A percentile compares a stretch with the other conserved stretches of the same genome.
Conservation (phyloP, 345 rosid genomes). For the Melastoma malabathricum region DNA sequence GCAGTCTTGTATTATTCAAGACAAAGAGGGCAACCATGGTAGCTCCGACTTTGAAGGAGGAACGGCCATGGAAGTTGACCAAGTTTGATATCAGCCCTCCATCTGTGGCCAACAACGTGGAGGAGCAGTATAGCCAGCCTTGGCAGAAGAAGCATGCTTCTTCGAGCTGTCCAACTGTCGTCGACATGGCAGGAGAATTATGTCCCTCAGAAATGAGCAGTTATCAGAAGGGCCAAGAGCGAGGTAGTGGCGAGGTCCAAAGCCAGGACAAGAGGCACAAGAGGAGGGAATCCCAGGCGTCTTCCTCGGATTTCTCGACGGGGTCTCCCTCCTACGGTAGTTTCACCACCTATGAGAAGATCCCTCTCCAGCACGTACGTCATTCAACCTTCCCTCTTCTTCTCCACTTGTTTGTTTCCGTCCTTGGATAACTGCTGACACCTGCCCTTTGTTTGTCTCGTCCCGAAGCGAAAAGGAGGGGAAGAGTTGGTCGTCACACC, state of each 20-base stretch:
- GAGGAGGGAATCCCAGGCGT: constrained; percentile 57
- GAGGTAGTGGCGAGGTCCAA: constrained; percentile 21
- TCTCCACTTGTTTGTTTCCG: not conserved
- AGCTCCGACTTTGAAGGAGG: constrained; percentile 6
- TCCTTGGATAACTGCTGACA: too few relatives aligned
- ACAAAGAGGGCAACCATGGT: constrained; percentile 10
- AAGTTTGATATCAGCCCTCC: constrained; percentile 18
- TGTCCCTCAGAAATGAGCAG: constrained; percentile 56
- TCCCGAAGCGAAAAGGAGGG: constrained; percentile 36
- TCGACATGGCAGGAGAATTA: constrained; percentile 24
- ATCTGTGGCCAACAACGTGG: constrained; percentile 8
- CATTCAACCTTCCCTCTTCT: not conserved
- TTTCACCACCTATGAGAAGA: constrained; percentile 64
- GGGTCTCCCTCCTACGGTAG: constrained; percentile 60
- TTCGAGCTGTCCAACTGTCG: constrained; percentile 17
- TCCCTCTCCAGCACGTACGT: constrained; percentile 53
- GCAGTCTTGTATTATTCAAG: constrained; percentile 18
- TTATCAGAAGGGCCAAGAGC: constrained; percentile 16
- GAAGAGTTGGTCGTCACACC: constrained; percentile 52
- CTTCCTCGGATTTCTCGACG: constrained; percentile 47
- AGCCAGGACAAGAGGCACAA: constrained; percentile 29
- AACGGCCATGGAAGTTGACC: constrained; percentile 10
- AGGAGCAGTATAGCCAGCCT: not conserved
- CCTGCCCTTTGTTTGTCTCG: constrained; percentile 2
- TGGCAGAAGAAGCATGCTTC: constrained; percentile 16